Evolutionary conservation across 768 basidiomycete species (phyloP).

Genomic region (Sporobolomyces phaffii): DNA sequence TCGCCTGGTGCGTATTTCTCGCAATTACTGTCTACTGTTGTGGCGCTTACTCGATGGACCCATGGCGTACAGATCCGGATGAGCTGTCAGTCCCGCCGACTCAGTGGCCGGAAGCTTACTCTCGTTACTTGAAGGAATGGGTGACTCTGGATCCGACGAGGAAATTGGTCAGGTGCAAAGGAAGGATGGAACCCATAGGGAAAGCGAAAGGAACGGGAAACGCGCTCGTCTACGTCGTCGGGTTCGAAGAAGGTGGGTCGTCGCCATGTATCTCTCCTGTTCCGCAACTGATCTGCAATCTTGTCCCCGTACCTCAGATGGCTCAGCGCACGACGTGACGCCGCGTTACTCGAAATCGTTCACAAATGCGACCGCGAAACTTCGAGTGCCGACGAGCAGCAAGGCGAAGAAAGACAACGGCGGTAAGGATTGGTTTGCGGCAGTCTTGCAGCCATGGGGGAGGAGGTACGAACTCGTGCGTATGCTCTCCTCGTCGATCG

Average conservation of each 20-base stretch:
- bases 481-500: slow-evolving; percentile 7
- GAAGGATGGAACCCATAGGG: slow-evolving; percentile 50
- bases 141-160: slow-evolving; percentile 85
- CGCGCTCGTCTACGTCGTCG: slow-evolving; percentile 85
- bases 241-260: slow-evolving; percentile 67
- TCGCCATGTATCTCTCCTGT: not conserved
- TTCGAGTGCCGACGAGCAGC: slow-evolving; percentile 51
- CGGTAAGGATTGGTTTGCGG: slow-evolving; percentile 71
- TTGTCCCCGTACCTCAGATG: slow-evolving; percentile 54
- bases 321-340: slow-evolving; percentile 84
- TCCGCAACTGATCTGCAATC: not conserved
- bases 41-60: too few species aligned
- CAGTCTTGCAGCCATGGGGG: slow-evolving; percentile 58
- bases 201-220: slow-evolving; percentile 51
- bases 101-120: slow-evolving; percentile 97
- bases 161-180: slow-evolving; percentile 76
- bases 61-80: slow-evolving; percentile 17
- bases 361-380: slow-evolving; percentile 58
- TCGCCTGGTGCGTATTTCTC: slow-evolving; percentile 34
- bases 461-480: slow-evolving; percentile 77
- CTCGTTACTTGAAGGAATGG: slow-evolving; percentile 84
- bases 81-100: slow-evolving; percentile 57
- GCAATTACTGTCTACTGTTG: too few species aligned
- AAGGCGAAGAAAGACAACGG: slow-evolving; percentile 48
- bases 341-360: slow-evolving; percentile 77